Conservation (phyloP, 78 protist species). For the Acrasis kona region DNA sequence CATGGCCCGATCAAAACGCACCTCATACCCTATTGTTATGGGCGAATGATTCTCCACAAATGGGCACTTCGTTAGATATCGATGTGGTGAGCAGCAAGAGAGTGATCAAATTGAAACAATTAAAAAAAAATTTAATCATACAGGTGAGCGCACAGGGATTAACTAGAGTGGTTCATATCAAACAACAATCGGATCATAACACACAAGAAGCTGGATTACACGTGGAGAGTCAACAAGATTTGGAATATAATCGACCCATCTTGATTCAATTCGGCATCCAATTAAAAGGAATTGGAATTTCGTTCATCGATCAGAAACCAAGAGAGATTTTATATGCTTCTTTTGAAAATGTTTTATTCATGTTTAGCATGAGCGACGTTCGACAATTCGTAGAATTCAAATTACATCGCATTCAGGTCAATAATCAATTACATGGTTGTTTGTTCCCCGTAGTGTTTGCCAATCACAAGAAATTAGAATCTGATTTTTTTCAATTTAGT, state of each 20-base stretch:
- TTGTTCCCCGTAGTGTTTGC: slow-evolving; percentile 8
- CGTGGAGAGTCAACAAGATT: neutral
- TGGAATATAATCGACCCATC: neutral
- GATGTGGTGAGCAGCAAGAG: too few species aligned
- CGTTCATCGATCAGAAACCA: neutral
- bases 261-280: neutral
- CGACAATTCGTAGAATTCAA: neutral
- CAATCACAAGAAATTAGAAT: neutral
- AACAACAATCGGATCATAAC: neutral
- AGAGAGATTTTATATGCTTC: neutral
- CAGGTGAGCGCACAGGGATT: neutral
- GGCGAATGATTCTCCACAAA: neutral
- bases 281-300: neutral
- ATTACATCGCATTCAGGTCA: neutral
- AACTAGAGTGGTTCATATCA: neutral
- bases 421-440: neutral
- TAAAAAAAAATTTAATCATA: too few species aligned
- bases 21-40: neutral
- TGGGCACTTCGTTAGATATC: neutral
- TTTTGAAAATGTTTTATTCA: neutral
- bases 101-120: too few species aligned
- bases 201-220: neutral
- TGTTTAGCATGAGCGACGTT: neutral
- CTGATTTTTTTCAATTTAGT: neutral
- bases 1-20: neutral